A percentile compares a stretch with the other conserved stretches of the same genome.
These are phyloP conservation scores for Pseudonitzschia multiseries DNA, from an alignment of 108 stramenopile species.

Conservation along the genomic window DNA sequence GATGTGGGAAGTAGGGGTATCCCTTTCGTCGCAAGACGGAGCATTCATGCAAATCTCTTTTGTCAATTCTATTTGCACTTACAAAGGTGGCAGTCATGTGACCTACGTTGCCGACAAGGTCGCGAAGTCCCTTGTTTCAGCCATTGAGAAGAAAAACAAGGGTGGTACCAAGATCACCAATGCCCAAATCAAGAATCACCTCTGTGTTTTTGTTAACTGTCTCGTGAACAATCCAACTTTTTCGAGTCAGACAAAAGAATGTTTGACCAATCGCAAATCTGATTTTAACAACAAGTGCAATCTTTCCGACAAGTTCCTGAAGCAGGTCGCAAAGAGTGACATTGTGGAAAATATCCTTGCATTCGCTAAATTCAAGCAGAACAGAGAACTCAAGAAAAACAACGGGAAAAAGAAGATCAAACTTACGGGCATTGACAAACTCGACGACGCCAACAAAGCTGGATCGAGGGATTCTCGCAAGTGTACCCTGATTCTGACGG, in stretches of 20 bases:
- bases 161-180: conserved; percentile 87
- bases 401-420: conserved; percentile 92
- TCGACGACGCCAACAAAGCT: conserved; percentile 98
- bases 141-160: conserved; percentile 94
- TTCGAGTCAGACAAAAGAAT: conserved; percentile 98
- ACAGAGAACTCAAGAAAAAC: conserved; percentile 87
- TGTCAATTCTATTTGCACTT: conserved; percentile 96
- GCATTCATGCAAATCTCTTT: conserved; percentile 94
- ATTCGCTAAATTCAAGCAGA: conserved; percentile 91
- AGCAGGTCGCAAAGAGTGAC: conserved; percentile 85
- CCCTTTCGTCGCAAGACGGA: conserved; percentile 65
- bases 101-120: conserved; percentile 90
- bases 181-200: conserved; percentile 93
- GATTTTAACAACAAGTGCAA: conserved; percentile 75
- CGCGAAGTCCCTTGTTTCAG: conserved; percentile 48
- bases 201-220: conserved; percentile 93
- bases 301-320: conserved; percentile 84
- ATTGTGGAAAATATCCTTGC: conserved; percentile 84
- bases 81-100: conserved; percentile 96
- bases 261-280: conserved; percentile 79
- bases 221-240: conserved; percentile 98
- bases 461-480: conserved; percentile 90
- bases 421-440: conserved; percentile 88
- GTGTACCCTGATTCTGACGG: conserved; percentile 95
- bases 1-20: conserved; percentile 96